Evolutionary conservation across 768 basidiomycete genomes (phyloP).

Genomic region (Gyrodon lividus): DNA sequence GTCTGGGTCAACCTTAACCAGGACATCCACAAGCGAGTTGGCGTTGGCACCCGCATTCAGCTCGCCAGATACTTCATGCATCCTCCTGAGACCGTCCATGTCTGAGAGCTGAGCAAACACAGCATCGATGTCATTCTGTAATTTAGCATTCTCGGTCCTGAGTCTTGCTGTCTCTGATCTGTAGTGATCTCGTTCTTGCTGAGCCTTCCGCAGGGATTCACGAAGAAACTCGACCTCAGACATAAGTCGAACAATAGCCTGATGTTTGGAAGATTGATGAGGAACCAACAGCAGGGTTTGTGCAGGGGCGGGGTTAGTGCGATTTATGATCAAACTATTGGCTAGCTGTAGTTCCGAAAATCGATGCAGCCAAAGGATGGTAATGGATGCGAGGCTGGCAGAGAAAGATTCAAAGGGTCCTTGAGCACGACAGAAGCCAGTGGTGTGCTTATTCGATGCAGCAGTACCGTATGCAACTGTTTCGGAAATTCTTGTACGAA

Average conservation of each 20-base stretch:
- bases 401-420: no score
- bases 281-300: no score
- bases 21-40: background rate
- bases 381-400: no score
- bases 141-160: background rate
- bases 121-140: background rate
- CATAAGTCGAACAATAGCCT: background rate
- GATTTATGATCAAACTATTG: background rate
- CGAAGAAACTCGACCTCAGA: background rate
- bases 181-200: background rate
- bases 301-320: background rate
- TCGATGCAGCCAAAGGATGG: no score
- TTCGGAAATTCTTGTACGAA: no score
- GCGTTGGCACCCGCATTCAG: background rate
- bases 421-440: no score
- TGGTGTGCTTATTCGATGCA: no score
- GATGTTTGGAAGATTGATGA: background rate
- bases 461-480: no score
- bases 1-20: background rate
- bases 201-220: background rate
- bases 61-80: background rate
- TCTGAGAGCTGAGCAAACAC: background rate
- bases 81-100: background rate
- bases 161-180: background rate
- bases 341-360: no score